Base-by-base conservation (phyloP, 257 asterid species). In the Solanum sejunctum region DNA sequence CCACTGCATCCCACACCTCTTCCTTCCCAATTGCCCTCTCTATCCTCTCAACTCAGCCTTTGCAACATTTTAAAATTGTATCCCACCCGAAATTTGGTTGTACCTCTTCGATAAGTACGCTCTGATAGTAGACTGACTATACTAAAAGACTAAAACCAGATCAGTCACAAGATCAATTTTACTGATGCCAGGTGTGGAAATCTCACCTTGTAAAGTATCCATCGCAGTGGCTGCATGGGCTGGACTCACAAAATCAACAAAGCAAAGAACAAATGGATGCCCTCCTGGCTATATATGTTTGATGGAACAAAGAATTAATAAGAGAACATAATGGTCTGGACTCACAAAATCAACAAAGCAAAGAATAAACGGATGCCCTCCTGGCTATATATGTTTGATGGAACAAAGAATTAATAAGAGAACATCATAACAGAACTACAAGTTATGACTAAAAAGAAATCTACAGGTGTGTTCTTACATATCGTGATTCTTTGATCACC, bases 141-240 rank as follows among this genome's bases (percentile, higher is more conserved):
- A 49, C 45, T 78, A 23, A 23, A 78, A 78, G 64, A 26, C 63
- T 78, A 78, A 55, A 78, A 52, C 26, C 1, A 78, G 45, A 52
- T 9, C 15, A 9, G 28, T 54, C 17, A 28, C 16, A 52, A 5
- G 49, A 78, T 52, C 26, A 52, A 78, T 52, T 54, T 16, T 75
- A 52, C 64, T 54, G 21, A 78, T 52, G 41, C 28, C 16, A 2
- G 64, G 56, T 49, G 21, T 5, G 20, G 64, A 51, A 70, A 69
- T 54, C 87, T 84, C 75, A 94, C 98, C 98, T 91, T 95, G 94
- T 77, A 93, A 87, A 60, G 96, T 93, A 73, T 91, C 94, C 98
- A 92, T 88, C 1, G 98, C 96, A 36, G 96, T 91, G 81, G 96
- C 98, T 47, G 98, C 97, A 91, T 92, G 93, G 73, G 36, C 36